Evolutionary conservation across 371 early-diverging fungal species (phyloP), one percentile per base, ranked within the genome.

Genomic region (Chytridium lagenaria): DNA sequence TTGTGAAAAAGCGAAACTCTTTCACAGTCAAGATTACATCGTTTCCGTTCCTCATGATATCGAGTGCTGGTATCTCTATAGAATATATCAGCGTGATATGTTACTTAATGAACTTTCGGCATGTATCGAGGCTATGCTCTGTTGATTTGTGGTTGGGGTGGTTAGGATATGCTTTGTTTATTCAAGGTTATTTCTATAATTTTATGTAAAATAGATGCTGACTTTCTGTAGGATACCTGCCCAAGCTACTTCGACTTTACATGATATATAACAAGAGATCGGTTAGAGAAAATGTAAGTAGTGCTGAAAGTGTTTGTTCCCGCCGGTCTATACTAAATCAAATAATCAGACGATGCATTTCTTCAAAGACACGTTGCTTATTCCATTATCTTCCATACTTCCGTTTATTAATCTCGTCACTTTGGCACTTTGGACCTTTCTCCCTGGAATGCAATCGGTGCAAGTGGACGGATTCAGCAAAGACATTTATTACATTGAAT

Each of bases 11-110:
- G 26, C 7, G 55, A 26, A 26, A 7, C 5, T 15, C n/a, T 23
- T n/a, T 52, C 55, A 52, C 55, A 22, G 55, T 52, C 26, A 52
- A 26, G 26, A 52, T 52, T n/a, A 52, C 55, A 26, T 52, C 55
- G 12, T 26, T 52, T 12, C 55, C 55, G 55, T 52, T 52, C 26
- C 26, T 52, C 5, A 15, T 52, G 55, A 52, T 52, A 5, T 7
- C 55, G 23, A n/a, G 55, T 23, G 12, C 26, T 12, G 55, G 55
- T n/a, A 52, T 52, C 5, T 7, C 55, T 52, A n/a, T 12, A 15
- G 55, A 52, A 26, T 52, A n/a, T 26, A 22, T 52, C 5, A 15
- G 16, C 5, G 55, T 52, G 12, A 5, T 52, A 5, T 26, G 12
- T 5, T 22, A 10, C 23, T 52, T 52, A 26, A 5, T 26, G 5